Conservation (phyloP, 257 asterid species). For the Lithospermum erythrorhizon region DNA sequence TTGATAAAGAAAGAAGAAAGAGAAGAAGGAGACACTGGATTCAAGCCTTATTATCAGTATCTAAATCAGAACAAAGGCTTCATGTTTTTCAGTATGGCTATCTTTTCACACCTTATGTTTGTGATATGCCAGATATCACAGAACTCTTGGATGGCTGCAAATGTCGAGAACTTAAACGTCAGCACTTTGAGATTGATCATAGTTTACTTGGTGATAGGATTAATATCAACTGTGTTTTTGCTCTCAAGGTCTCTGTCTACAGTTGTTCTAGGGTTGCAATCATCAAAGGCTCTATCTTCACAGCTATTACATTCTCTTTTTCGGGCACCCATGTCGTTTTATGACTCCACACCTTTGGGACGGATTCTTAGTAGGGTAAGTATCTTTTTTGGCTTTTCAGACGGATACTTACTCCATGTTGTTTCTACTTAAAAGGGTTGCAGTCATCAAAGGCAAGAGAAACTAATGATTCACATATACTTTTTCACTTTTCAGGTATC, state of each 20-base stretch:
- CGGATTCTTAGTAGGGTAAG: slow-evolving; percentile 3
- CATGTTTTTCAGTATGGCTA: no score
- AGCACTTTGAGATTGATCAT: no score
- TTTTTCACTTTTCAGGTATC: background rate
- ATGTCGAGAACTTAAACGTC: no score
- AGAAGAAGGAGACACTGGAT: no score
- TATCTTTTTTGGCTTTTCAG: background rate
- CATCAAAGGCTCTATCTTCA: slow-evolving; percentile 1
- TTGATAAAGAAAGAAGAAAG: no score
- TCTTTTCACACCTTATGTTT: no score
- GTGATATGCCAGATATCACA: no score
- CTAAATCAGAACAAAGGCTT: no score
- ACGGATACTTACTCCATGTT: no score
- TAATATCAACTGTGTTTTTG: background rate
- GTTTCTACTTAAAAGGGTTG: no score
- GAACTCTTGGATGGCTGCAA: no score
- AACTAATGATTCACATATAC: background rate
- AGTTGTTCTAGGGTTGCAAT: background rate
- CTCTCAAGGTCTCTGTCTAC: background rate
- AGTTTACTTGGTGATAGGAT: slow-evolving; percentile 1
- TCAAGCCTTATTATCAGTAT: no score
- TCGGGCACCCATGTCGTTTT: slow-evolving; percentile 3
- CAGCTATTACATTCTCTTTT: slow-evolving; percentile 2
- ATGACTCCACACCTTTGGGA: background rate
- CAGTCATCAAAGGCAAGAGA: background rate